phyloP scores from a whole-genome alignment of 2,329 filamentous ascomycete species.

The Ambrosiella xylebori region DNA sequence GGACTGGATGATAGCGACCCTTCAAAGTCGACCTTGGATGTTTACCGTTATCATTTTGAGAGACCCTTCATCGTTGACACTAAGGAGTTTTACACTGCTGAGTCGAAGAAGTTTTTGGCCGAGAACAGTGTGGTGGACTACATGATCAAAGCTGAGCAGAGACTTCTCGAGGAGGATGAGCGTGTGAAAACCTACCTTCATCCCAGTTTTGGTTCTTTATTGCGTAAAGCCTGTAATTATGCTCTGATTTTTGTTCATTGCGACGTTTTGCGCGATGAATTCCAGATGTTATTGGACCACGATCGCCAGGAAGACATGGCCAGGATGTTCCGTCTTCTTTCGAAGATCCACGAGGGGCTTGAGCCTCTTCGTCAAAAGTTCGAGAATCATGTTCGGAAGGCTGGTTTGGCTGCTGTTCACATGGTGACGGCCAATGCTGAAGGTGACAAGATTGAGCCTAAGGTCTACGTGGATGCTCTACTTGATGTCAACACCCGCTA shows the following conservation, averaged over 20 bases:
- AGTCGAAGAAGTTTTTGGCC: constrained; percentile 85
- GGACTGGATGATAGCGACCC: constrained; percentile 87
- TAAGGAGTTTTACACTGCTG: constrained; percentile 68
- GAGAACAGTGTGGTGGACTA: constrained; percentile 98
- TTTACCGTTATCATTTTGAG: constrained; percentile 87
- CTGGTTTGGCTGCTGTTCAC: constrained; percentile 71
- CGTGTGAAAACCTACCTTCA: constrained; percentile 85
- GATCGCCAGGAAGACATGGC: constrained; percentile 91
- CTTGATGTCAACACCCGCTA: constrained; percentile 92
- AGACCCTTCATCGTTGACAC: constrained; percentile 79
- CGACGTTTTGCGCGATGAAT: constrained; percentile 75
- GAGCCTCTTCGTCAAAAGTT: constrained; percentile 78
- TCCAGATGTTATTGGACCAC: constrained; percentile 82
- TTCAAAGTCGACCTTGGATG: constrained; percentile 84
- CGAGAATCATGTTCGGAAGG: constrained; percentile 81
- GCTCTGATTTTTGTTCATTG: constrained; percentile 84
- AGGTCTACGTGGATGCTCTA: constrained; percentile 88
- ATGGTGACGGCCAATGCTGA: constrained; percentile 83
- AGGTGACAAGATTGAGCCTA: constrained; percentile 59
- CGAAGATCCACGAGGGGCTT: constrained; percentile 75
- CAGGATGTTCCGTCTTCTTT: constrained; percentile 85
- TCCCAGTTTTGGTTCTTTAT: constrained; percentile 64
- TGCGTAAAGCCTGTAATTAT: constrained; percentile 78
- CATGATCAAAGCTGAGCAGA: constrained; percentile 95
- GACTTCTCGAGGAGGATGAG: constrained; percentile 83